Evolutionary conservation across 1,284 basidiomycete genomes (phyloP).

Genomic region (Ceratobasidium sp.): DNA sequence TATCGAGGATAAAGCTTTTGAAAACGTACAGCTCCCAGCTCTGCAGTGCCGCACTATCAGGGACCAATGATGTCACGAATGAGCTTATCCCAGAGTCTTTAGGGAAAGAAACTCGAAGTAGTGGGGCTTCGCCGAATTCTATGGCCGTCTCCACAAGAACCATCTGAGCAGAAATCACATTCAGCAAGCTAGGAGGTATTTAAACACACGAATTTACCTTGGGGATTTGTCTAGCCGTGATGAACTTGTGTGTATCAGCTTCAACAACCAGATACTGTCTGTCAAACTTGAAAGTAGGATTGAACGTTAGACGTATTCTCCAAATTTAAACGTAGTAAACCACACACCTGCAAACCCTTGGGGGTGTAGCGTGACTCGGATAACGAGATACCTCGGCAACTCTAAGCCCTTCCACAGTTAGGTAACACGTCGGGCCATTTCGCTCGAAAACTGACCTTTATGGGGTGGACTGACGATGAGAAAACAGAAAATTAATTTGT

Average conservation of each 20-base stretch:
- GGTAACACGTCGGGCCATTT: slow-evolving; percentile 41
- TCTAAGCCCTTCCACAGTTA: slow-evolving; percentile 57
- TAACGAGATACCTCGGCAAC: slow-evolving; percentile 75
- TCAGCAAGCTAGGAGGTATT: slow-evolving; percentile 1
- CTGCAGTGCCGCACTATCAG: slow-evolving; percentile 63
- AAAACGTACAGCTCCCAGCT: slow-evolving; percentile 69
- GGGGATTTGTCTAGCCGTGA: slow-evolving; percentile 74
- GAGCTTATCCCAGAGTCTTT: slow-evolving; percentile 66
- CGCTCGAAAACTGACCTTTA: slow-evolving; percentile 65
- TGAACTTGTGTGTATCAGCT: slow-evolving; percentile 63
- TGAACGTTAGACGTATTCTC: slow-evolving; percentile 8
- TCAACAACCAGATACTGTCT: slow-evolving; percentile 77
- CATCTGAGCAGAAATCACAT: slow-evolving; percentile 62
- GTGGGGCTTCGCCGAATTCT: slow-evolving; percentile 61
- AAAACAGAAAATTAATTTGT: not conserved
- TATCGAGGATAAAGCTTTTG: not conserved
- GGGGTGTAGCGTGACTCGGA: slow-evolving; percentile 67
- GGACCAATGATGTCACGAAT: slow-evolving; percentile 71
- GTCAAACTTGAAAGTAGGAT: slow-evolving; percentile 66
- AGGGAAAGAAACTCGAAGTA: slow-evolving; percentile 71
- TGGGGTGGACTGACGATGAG: slow-evolving; percentile 66
- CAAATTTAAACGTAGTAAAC: not conserved
- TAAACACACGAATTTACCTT: slow-evolving; percentile 61
- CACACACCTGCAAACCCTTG: slow-evolving; percentile 73
- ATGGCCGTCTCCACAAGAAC: slow-evolving; percentile 73